Base-by-base conservation (phyloP, 495 filamentous ascomycete genomes). In the Lasiosphaeris hirsuta region DNA sequence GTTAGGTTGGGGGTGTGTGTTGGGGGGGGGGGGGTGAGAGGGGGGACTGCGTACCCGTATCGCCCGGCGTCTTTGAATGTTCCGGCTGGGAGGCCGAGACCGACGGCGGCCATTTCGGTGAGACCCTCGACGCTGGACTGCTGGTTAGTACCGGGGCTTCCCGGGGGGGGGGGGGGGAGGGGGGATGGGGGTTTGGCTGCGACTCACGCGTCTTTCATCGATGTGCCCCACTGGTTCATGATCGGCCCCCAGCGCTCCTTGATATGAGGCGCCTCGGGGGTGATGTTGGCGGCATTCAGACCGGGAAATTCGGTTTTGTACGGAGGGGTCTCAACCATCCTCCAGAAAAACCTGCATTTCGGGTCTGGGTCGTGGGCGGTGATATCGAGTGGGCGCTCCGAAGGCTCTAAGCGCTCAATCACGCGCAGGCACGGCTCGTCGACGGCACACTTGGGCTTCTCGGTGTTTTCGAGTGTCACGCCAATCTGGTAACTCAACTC, bases 391-490 rank as follows among this genome's bases (percentile, higher is more conserved):
- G 78, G 78, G 10, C 78, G 65, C 68, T 80, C 73, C 14, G 62
- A 62, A 3, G 75, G 75, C 10, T 66, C 72, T 23, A 80, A 69
- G 2, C 77, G 71, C 55, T 72, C 59, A 54, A 80, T 80, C 34
- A 80, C 74, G 18, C 58, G 47, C 55, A 80, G 71, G 51, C 78
- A 80, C 40, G 78, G 75, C 71, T 77, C 76, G 60, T 80, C 76
- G 53, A 76, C 75, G 52, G 78, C 78, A 63, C 78, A 80, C 67
- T 78, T 79, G 40, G 78, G 78, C 71, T 76, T 78, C 64, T 80
- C 78, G 37, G 78, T 80, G 69, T 80, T 79, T 43, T 79, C 78
- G 45, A 80, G 74, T 23, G 78, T 80, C 15, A 79, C 78, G 60
- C 78, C 78, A 40, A 80, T 73, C 68, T 80, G 78, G 65, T 75